phyloP scores from a whole-genome alignment of 2,329 filamentous ascomycete species.

The Xylariomycetidae sp. region DNA sequence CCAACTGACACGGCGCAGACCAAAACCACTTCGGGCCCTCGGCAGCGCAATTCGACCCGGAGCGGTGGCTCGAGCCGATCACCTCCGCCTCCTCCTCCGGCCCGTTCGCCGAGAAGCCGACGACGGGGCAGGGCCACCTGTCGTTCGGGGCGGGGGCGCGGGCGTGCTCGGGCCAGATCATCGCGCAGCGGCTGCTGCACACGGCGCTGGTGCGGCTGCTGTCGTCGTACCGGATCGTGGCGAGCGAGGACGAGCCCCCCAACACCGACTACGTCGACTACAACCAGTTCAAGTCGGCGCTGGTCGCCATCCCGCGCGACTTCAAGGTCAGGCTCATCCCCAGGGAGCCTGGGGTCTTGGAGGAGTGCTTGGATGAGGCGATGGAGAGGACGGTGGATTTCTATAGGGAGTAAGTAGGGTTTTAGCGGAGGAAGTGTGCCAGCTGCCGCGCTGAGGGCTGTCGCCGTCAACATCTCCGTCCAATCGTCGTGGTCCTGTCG shows the following conservation, averaged over 20 bases:
- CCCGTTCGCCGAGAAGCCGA: slow-evolving; percentile 20
- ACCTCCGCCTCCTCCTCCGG: slow-evolving; percentile 18
- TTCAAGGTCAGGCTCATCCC: slow-evolving; percentile 53
- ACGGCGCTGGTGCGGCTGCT: slow-evolving; percentile 42
- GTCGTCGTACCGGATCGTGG: slow-evolving; percentile 42
- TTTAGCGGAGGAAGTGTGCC: too few relatives aligned
- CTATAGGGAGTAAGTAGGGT: slow-evolving; percentile 38
- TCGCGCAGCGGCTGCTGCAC: slow-evolving; percentile 44
- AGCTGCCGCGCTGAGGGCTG: too few relatives aligned
- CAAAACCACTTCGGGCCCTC: slow-evolving; percentile 41
- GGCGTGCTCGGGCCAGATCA: slow-evolving; percentile 45
- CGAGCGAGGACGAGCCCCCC: slow-evolving; percentile 42
- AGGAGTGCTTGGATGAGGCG: slow-evolving; percentile 35
- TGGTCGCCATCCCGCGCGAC: slow-evolving; percentile 53
- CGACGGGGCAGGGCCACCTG: slow-evolving; percentile 32
- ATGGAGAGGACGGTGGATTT: slow-evolving; percentile 40
- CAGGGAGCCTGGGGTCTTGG: slow-evolving; percentile 33
- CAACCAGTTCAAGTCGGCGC: slow-evolving; percentile 52
- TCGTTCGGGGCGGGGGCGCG: slow-evolving; percentile 46
- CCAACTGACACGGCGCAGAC: slow-evolving; percentile 27
- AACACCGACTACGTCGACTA: slow-evolving; percentile 59
- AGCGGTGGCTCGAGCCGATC: slow-evolving; percentile 38
- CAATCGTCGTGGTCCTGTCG: too few relatives aligned
- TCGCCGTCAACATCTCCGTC: too few relatives aligned
- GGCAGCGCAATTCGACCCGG: slow-evolving; percentile 40